These are phyloP conservation scores for Nidula niveotomentosa DNA, from an alignment of 1,284 basidiomycete species.

Conservation along the genomic window DNA sequence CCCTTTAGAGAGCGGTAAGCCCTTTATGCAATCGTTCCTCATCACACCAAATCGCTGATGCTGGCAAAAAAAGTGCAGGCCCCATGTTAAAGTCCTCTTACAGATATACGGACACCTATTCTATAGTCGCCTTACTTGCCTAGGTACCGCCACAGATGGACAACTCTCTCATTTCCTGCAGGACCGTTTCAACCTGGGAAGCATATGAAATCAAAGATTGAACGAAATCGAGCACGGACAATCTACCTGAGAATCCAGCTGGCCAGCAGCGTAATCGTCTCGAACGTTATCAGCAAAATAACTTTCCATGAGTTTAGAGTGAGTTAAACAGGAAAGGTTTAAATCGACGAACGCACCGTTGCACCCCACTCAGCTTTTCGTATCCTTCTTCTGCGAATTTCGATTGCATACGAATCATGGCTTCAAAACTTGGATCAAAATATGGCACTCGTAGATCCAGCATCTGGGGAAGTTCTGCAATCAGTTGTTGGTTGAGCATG, in stretches of 20 bases:
- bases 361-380: conserved; percentile 96
- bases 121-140: conserved; percentile 1
- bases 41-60: no score
- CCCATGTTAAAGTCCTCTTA: not conserved
- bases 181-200: conserved; percentile 78
- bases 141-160: conserved; percentile 79
- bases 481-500: conserved; percentile 89
- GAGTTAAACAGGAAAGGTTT: conserved; percentile 1
- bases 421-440: conserved; percentile 98
- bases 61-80: no score
- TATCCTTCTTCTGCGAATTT: conserved; percentile 98
- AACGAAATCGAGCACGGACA: not conserved
- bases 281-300: conserved; percentile 91
- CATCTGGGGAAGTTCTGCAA: conserved; percentile 88
- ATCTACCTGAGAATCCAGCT: conserved; percentile 87
- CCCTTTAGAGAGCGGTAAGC: no score
- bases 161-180: conserved; percentile 96
- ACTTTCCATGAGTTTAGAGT: conserved; percentile 30
- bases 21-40: no score
- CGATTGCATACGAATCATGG: conserved; percentile 97
- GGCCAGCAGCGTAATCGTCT: conserved; percentile 96
- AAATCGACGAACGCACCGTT: conserved; percentile 53
- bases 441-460: conserved; percentile 96
- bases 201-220: not conserved
- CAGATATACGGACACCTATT: not conserved